Evolutionary conservation across 768 basidiomycete genomes (phyloP).

Genomic region (Mycena latifolia): DNA sequence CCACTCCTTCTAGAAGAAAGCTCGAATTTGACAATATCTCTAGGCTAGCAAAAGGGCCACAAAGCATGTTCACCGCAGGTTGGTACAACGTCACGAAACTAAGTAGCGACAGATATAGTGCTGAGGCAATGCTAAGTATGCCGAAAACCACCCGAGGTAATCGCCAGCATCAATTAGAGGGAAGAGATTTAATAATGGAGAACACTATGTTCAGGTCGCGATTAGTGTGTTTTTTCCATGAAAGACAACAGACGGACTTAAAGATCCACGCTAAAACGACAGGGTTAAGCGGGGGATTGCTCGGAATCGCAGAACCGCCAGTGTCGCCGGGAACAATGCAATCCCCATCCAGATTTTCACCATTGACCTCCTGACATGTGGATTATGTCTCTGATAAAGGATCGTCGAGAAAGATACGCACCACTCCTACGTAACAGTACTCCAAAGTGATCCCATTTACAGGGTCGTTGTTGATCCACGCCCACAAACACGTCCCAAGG

Average conservation of each 20-base stretch:
- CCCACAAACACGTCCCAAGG: slow-evolving; percentile 19
- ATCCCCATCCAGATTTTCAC: not conserved
- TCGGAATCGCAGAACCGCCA: not conserved
- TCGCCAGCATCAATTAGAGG: no score
- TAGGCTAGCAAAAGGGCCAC: no score
- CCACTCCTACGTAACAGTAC: not conserved
- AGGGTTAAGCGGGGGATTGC: not conserved
- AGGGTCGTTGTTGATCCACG: slow-evolving; percentile 24
- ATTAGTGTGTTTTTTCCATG: slow-evolving; percentile 3
- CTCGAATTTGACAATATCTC: no score
- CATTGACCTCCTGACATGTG: not conserved
- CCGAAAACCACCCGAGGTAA: no score
- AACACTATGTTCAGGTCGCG: slow-evolving; percentile 1
- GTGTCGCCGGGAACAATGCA: slow-evolving; percentile 5
- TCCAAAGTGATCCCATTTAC: not conserved
- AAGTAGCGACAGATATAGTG: no score
- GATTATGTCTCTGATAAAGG: not conserved
- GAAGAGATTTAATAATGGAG: no score
- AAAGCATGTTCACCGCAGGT: no score
- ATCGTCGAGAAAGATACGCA: not conserved
- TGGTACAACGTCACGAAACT: no score
- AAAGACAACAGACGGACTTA: slow-evolving; percentile 1
- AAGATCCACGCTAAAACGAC: not conserved
- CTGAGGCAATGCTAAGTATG: no score
- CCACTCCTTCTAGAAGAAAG: no score